Evolutionary conservation across 495 filamentous ascomycete genomes (phyloP), one percentile per base, ranked within the genome.

Genomic region (Tuber umbilicatum): DNA sequence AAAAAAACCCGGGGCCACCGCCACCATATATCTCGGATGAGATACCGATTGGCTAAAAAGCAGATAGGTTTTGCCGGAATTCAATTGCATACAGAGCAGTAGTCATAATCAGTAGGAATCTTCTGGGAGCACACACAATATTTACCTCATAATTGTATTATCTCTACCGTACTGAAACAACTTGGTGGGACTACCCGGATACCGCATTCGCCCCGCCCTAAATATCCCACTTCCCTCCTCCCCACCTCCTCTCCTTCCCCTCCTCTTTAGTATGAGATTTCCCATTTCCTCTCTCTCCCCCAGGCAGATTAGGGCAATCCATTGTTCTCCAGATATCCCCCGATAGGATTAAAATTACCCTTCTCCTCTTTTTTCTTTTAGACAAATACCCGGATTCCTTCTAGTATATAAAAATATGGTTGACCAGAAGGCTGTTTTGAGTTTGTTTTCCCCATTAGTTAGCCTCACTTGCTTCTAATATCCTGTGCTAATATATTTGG

Each of bases 351-450:
- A 81, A 72, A 83, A 73, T 81, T 76, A 72, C 73, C 77, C 69
- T 82, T 79, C 71, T 79, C 73, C 77, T 82, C 76, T 73, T 74
- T 70, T 74, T 64, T 73, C 71, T 39, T 38, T 76, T 72, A 74
- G 76, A 80, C 72, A 75, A 79, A 85, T 71, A 43, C 70, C 80
- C 74, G 74, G 80, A 79, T 60, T 60, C 23, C 27, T 72, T 55
- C 31, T 73, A 69, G 50, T 50, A 60, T 75, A 64, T 39, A 39
- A 68, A 68, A 70, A 73, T 92, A 89, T 89, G 79, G 91, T 94
- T 83, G 90, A 94, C 82, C 93, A 97, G 74, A 99, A 97, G 86
- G 92, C 91, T 79, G 95, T 92, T 83, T 87, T 99, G 84, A 94
- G 92, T 95, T 90, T 83, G 90, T 87, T 82, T 73, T 23, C n/a